phyloP scores from a whole-genome alignment of 169 alveolate genomes.

The Blepharisma undulans region DNA sequence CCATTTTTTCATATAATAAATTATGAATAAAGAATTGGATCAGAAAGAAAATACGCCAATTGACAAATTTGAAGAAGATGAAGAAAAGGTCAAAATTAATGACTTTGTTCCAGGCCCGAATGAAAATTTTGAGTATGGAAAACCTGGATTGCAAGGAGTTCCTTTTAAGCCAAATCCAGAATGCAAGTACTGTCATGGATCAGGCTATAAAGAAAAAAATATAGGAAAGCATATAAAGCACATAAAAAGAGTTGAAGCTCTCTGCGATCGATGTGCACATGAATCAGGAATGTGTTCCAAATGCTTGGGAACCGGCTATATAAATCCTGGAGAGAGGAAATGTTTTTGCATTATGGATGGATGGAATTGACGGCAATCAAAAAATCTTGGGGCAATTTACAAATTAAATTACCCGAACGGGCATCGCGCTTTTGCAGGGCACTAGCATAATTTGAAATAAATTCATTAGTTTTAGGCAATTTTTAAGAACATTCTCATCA shows the following conservation, averaged over 20 bases:
- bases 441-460: too few relatives aligned
- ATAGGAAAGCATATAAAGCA: neutral
- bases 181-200: neutral
- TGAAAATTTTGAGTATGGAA: neutral
- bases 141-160: neutral
- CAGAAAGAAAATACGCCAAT: neutral
- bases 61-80: neutral
- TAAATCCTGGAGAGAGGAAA: neutral
- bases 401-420: neutral
- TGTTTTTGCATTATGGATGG: neutral
- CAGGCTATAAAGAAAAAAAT: neutral
- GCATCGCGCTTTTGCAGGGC: neutral
- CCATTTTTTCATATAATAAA: neutral
- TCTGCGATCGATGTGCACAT: neutral
- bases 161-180: neutral
- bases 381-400: neutral
- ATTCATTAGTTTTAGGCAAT: too few relatives aligned
- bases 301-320: neutral
- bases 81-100: neutral
- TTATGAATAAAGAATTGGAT: neutral
- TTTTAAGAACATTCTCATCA: too few relatives aligned
- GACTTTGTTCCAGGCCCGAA: neutral
- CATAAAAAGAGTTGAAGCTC: neutral
- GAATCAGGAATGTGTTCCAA: neutral
- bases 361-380: neutral